Base-by-base conservation (phyloP, 2,329 filamentous ascomycete species). In the Stagonosporopsis tanaceti region DNA sequence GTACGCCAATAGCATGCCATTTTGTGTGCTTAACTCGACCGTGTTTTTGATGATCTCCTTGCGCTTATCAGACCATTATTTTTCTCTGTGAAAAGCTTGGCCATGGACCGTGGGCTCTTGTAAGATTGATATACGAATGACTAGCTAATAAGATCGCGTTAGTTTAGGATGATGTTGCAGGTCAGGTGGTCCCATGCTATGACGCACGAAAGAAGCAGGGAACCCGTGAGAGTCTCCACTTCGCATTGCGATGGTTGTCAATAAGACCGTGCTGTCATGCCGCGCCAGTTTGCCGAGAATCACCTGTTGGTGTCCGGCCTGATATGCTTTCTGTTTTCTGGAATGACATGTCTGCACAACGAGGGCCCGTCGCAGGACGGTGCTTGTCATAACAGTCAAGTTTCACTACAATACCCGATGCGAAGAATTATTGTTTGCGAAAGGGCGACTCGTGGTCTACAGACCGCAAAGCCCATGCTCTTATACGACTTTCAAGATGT, bases 121-220 rank as follows among this genome's bases (percentile, higher is more conserved):
- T 35, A n/a, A 41, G 17, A 51, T 51, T 32, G 41, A 30, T 27
- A 25, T n/a, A 14, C 14, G 17, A 28, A 12, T 27, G 34, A 47
- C 47, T 55, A 53, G 58, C 51, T 58, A 47, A 55, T 53, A 28
- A 54, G 34, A 25, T 61, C 40, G 50, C 50, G 39, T 28, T 22
- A 24, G 30, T 42, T 39, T 40, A 53, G 47, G 53, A 47, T 53
- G 47, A 56, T 52, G 54, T 50, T 60, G 59, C 59, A 60, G 55
- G 62, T 60, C 59, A 61, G 51, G 59, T 47, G 53, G 47, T 14
- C 53, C 41, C 37, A 39, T 47, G 39, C 53, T 46, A 57, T 57
- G 52, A 63, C 54, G 52, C 39, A 63, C 25, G 12, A 46, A 50
- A 46, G 41, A 45, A 50, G 53, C 40, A 56, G 39, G 53, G 48